Base-by-base conservation (phyloP, 176 grass and related monocot genomes). In the Oryza punctata region DNA sequence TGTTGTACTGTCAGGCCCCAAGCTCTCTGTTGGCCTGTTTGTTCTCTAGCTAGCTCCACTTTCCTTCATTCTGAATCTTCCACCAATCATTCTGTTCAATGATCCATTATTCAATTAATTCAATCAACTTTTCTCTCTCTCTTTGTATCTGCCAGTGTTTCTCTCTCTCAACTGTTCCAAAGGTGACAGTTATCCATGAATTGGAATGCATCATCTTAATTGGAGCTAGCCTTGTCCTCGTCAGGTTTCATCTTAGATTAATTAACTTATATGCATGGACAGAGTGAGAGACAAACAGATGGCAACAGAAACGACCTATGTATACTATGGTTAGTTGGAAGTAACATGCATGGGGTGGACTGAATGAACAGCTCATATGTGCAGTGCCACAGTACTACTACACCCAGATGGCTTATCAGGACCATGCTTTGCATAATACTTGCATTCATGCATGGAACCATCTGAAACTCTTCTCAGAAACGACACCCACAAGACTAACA, bases 1-100 rank as follows among this genome's bases (percentile, higher is more conserved):
- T 24, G 57, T 61, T 61, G 52, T 57, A 57, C 6, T n/a, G 71
- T 73, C 41, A 47, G 43, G 70, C 43, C 70, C 70, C 70, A 73
- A 47, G 12, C 27, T 73, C 13, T 73, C 3, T 47, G 13, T 47
- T 28, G 12, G 23, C 41, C 23, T 47, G 41, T 73, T 72, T 47
- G 70, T 21, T 75, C 46, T 54, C 9, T 75, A 32, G 3, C 46
- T 19, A 32, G 3, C 27, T 21, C 27, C 72, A 54, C 46, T 54
- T 54, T 75, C 27, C 72, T 75, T 75, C 45, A 7, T 6, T 75
- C 46, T 54, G 27, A 75, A 75, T 54, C 46, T 75, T 54, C 1
- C 72, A 18, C 72, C 72, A 75, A 75, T 32, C 46, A 54, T 75
- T 54, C 46, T 26, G 18, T 3, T 29, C 46, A 75, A 75, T 32